phyloP scores from a whole-genome alignment of 2,329 filamentous ascomycete genomes.

The Aureobasidium pullulans region DNA sequence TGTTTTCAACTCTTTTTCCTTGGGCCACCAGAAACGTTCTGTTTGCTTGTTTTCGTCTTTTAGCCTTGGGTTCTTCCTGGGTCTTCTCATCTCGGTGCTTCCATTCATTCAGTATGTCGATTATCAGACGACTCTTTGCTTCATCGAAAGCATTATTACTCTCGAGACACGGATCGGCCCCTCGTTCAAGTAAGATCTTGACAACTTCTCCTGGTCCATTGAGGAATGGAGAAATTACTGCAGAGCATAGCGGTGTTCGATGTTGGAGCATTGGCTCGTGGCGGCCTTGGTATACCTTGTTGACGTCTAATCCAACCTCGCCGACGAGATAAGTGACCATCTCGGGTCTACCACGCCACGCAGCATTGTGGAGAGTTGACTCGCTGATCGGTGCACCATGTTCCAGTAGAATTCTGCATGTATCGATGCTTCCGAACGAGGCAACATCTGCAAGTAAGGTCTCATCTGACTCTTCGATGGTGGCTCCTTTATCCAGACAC shows the following conservation, averaged over 20 bases:
- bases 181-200: not conserved
- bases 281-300: not conserved
- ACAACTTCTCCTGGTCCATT: not conserved
- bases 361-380: not conserved
- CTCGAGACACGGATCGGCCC: not conserved
- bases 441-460: not conserved
- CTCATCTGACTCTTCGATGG: not conserved
- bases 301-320: not conserved
- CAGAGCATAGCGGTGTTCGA: not conserved
- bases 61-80: not conserved
- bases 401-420: not conserved
- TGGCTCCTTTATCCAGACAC: not conserved
- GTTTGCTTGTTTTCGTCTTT: not conserved
- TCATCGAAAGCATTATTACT: not conserved
- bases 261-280: not conserved
- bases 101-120: not conserved
- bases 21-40: not conserved
- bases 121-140: not conserved
- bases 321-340: not conserved
- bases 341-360: not conserved
- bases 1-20: not conserved
- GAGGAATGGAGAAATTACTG: not conserved
- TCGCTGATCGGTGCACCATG: conserved; percentile 1
- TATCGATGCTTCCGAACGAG: not conserved
- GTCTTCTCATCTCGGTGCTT: not conserved